These are phyloP conservation scores for Sugiyamaella japonica DNA, from an alignment of 1,139 yeast genomes.

Conservation along the genomic window DNA sequence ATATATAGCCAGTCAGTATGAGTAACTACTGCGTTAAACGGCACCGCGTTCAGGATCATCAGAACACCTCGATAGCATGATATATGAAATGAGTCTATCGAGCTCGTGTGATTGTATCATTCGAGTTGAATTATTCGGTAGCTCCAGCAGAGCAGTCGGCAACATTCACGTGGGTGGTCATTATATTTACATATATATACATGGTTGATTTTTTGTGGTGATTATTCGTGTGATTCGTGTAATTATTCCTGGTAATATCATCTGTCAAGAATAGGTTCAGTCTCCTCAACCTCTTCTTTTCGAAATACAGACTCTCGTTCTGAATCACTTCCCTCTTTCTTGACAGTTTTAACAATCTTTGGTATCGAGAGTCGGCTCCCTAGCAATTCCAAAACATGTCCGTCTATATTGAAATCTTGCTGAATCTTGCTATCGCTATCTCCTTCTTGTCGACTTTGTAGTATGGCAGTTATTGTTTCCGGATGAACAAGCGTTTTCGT, in stretches of 20 bases:
- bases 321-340: not conserved
- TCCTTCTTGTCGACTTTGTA: slow-evolving; percentile 19
- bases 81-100: too few species aligned
- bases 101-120: too few species aligned
- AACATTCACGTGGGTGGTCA: not conserved
- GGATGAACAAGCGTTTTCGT: slow-evolving; percentile 13
- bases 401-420: slow-evolving; percentile 16
- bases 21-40: too few species aligned
- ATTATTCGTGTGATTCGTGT: too few species aligned
- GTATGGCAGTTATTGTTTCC: slow-evolving; percentile 19
- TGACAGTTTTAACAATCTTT: slow-evolving; percentile 8
- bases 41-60: too few species aligned
- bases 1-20: too few species aligned
- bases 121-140: too few species aligned
- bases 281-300: slow-evolving; percentile 12
- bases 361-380: slow-evolving; percentile 18
- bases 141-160: not conserved
- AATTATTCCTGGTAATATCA: not conserved
- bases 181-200: not conserved
- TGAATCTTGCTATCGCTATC: slow-evolving; percentile 14
- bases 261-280: slow-evolving; percentile 12
- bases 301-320: slow-evolving; percentile 11
- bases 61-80: too few species aligned
- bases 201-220: not conserved
- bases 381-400: slow-evolving; percentile 10